phyloP scores from a whole-genome alignment of 1,284 basidiomycete genomes.

The Bondarzewia mesenterica region DNA sequence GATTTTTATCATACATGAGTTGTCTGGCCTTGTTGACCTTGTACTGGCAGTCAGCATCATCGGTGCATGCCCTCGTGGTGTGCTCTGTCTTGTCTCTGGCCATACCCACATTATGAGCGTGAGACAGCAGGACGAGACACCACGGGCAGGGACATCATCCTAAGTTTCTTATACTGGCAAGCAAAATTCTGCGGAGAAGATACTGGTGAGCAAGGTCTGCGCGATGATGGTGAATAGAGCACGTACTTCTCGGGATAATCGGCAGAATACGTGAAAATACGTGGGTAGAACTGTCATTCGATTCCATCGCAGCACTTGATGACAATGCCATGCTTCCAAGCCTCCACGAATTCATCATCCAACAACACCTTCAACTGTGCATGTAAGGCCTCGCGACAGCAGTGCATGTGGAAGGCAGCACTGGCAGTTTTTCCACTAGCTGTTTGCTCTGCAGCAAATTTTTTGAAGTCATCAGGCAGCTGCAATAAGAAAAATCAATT shows the following conservation, averaged over 20 bases:
- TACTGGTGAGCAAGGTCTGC: too few species aligned
- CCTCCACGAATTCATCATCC: neutral
- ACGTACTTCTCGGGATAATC: conserved; percentile 10
- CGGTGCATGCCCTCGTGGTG: neutral
- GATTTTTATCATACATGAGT: conserved; percentile 13
- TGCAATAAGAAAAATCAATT: neutral
- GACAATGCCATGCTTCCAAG: neutral
- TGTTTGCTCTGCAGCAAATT: neutral
- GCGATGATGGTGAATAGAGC: conserved; percentile 14
- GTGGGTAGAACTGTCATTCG: neutral
- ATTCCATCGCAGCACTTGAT: neutral
- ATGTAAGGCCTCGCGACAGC: neutral
- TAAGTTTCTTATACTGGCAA: conserved; percentile 10
- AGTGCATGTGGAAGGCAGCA: neutral
- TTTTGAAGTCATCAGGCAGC: conserved; percentile 2
- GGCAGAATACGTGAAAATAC: conserved; percentile 2
- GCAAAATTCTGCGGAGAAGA: too few species aligned
- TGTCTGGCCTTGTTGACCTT: conserved; percentile 7
- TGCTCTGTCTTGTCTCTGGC: conserved; percentile 4
- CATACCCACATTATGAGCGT: conserved; percentile 8
- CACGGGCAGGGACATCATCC: conserved; percentile 13
- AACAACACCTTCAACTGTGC: neutral
- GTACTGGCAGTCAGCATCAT: neutral
- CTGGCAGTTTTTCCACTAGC: neutral
- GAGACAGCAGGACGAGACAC: conserved; percentile 9